These are phyloP conservation scores for Xylariomycetidae sp. DNA, from an alignment of 2,329 filamentous ascomycete genomes.

Conservation along the genomic window DNA sequence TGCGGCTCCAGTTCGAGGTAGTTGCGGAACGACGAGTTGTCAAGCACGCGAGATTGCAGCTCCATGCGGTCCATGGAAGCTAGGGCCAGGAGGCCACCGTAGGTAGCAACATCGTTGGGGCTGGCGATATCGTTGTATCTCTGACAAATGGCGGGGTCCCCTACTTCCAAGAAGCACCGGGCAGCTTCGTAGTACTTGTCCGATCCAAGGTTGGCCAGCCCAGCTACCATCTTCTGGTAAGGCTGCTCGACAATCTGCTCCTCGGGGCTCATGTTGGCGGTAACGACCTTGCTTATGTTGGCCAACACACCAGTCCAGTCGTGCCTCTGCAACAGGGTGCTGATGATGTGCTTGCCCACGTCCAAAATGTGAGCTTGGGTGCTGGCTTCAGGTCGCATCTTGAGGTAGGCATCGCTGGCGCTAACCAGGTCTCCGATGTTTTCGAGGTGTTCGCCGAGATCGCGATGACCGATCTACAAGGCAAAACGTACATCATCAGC, in stretches of 20 bases:
- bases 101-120: constrained; percentile 84
- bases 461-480: constrained; percentile 83
- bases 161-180: constrained; percentile 59
- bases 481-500: constrained; percentile 4
- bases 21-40: constrained; percentile 72
- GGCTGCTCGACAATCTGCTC: constrained; percentile 42
- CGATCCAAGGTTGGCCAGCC: constrained; percentile 44
- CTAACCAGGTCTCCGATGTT: constrained; percentile 65
- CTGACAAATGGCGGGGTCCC: constrained; percentile 42
- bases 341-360: constrained; percentile 72
- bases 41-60: constrained; percentile 69
- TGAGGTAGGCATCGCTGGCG: constrained; percentile 71
- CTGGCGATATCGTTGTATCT: constrained; percentile 67
- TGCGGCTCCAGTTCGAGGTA: constrained; percentile 93
- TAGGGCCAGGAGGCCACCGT: constrained; percentile 83
- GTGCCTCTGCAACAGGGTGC: constrained; percentile 66
- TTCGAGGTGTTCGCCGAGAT: constrained; percentile 80
- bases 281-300: constrained; percentile 57
- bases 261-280: constrained; percentile 35
- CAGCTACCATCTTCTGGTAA: constrained; percentile 45
- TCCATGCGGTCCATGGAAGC: constrained; percentile 80
- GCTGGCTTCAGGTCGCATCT: constrained; percentile 88
- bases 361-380: constrained; percentile 77
- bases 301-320: constrained; percentile 68
- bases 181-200: constrained; percentile 59